A percentile compares a stretch with the other conserved stretches of the same genome.
These are phyloP conservation scores for Tephrocybe sp. DNA, from an alignment of 768 basidiomycete species.

Conservation along the genomic window DNA sequence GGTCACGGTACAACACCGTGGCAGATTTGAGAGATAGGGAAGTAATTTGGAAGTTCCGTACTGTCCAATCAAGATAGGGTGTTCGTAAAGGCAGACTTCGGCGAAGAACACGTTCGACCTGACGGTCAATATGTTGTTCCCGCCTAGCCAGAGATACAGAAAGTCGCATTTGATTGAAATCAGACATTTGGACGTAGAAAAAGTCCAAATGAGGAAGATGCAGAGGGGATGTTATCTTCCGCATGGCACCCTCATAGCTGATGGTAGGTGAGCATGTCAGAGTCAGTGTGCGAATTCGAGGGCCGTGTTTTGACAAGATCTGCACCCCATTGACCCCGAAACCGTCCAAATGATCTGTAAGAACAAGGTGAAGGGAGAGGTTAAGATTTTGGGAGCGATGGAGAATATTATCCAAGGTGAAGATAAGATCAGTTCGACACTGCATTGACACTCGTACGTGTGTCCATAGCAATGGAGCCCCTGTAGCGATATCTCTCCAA, in stretches of 20 bases:
- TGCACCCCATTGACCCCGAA: neutral
- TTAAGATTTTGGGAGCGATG: constrained; percentile 10
- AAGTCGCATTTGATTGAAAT: constrained; percentile 3
- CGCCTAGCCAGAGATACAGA: constrained; percentile 6
- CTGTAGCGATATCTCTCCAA: constrained; percentile 13
- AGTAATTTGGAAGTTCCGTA: constrained; percentile 11
- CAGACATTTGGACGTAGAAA: constrained; percentile 12
- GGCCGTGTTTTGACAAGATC: neutral
- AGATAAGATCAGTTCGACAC: constrained; percentile 2
- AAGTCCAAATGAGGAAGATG: constrained; percentile 3
- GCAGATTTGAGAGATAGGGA: constrained; percentile 16
- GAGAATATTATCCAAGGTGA: constrained; percentile 9
- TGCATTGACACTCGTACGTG: constrained; percentile 12
- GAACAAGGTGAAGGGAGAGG: constrained; percentile 11
- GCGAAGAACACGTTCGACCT: no score
- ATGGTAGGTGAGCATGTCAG: neutral
- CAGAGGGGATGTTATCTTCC: constrained; percentile 3
- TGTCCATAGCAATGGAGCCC: constrained; percentile 17
- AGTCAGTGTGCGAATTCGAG: constrained; percentile 7
- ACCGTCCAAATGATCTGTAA: neutral
- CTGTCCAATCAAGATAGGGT: constrained; percentile 15
- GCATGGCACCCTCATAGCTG: neutral
- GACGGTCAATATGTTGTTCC: neutral
- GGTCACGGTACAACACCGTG: constrained; percentile 5
- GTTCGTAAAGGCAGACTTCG: neutral